Base-by-base conservation (phyloP, 2,329 filamentous ascomycete genomes). In the Sporothrix inflata region DNA sequence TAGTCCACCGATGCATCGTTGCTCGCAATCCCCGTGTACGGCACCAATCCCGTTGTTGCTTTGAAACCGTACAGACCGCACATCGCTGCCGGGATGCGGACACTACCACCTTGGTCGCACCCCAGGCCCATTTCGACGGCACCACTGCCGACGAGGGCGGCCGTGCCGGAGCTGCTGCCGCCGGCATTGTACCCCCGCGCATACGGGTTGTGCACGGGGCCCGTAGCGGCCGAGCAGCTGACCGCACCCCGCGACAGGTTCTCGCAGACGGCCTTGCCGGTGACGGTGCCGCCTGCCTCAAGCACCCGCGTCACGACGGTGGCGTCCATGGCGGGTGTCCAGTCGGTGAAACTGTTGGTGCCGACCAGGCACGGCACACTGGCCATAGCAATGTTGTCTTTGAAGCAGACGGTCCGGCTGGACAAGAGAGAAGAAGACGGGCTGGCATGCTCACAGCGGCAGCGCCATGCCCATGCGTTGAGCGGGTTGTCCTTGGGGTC, bases 381-480 rank as follows among this genome's bases (percentile, higher is more conserved):
- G 34, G 57, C 57, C 57, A 63, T 42, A 34, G 57, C 57, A 4
- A 63, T 63, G 12, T 63, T 63, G 57, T 63, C 57, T 21, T 63
- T 63, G 34, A 63, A 63, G n/a, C 57, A 63, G 11, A 63, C 57
- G 6, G 34, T 42, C 34, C 11, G 19, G 16, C 57, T 34, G 7
- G 19, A 3, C 11, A 63, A 16, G 0, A 63, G 57, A 0, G 57
- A 7, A 0, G 57, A 21, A 2, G 34, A 63, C 1, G 76, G 74
- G 1, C 74, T 74, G 5, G 78, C 75, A 73, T 82, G 80, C 68
- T 76, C 75, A 71, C 82, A 80, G 27, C 75, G 79, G 79, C 80
- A 82, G 67, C 76, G 79, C 81, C 82, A 84, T 6, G 82, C 83
- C 83, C 83, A 84, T 1, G 82, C 83, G 2, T 80, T 79, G 47